Conservation (phyloP, 768 basidiomycete genomes). For the Russula brevipes region DNA sequence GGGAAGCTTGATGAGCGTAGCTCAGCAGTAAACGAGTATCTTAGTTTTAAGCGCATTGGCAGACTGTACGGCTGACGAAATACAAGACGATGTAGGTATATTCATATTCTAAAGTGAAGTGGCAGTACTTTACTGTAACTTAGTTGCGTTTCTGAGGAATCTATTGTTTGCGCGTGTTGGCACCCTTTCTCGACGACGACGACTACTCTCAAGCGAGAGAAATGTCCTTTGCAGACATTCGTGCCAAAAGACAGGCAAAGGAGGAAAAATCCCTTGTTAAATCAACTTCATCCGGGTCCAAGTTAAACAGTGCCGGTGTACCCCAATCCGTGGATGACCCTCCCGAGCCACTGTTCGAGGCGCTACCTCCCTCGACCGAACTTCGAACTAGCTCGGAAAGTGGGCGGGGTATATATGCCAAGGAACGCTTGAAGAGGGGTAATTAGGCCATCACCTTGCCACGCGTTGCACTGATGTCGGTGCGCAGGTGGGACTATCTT, state of each 20-base stretch:
- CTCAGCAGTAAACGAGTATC: slow-evolving; percentile 31
- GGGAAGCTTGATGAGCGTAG: slow-evolving; percentile 82
- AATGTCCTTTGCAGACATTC: slow-evolving; percentile 19
- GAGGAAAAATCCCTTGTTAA: slow-evolving; percentile 15
- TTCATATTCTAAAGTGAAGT: slow-evolving; percentile 4
- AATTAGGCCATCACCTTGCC: not conserved
- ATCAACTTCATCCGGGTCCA: not conserved
- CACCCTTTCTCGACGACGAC: not conserved
- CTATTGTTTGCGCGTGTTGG: slow-evolving; percentile 27
- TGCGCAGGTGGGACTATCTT: slow-evolving; percentile 54
- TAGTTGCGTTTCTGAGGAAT: not conserved
- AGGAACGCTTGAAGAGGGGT: slow-evolving; percentile 21
- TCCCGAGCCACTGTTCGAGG: slow-evolving; percentile 5
- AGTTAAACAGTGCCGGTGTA: not conserved
- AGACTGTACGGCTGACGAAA: not conserved
- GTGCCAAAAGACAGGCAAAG: slow-evolving; percentile 16
- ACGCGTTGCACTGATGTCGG: not conserved
- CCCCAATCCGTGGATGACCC: not conserved
- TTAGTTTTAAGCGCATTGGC: slow-evolving; percentile 9
- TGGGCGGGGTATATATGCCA: slow-evolving; percentile 26
- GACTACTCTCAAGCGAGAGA: not conserved
- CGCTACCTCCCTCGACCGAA: slow-evolving; percentile 15
- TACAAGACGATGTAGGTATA: not conserved
- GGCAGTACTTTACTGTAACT: slow-evolving; percentile 5
- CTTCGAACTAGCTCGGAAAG: slow-evolving; percentile 8